These are phyloP conservation scores for Pseudogymnoascus sp. DNA, from an alignment of 2,329 filamentous ascomycete species.

Conservation along the genomic window DNA sequence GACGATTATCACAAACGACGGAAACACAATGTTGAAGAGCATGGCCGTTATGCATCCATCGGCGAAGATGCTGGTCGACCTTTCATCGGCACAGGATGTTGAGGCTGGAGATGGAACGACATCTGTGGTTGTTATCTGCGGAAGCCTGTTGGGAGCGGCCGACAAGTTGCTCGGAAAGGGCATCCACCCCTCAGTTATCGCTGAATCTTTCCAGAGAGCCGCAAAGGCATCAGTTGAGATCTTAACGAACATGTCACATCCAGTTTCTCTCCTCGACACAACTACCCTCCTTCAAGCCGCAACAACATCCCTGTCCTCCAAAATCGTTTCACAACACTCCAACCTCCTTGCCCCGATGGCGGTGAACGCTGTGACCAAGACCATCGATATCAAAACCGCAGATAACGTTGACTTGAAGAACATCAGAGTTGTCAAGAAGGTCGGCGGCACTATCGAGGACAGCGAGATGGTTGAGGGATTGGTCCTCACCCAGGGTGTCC, in stretches of 20 bases:
- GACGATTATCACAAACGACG: conserved; percentile 98
- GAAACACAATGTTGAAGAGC: conserved; percentile 97
- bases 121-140: conserved; percentile 95
- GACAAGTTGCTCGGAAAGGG: conserved; percentile 86
- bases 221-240: conserved; percentile 81
- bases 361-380: conserved; percentile 90
- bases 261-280: conserved; percentile 81
- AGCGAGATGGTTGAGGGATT: conserved; percentile 94
- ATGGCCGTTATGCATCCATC: conserved; percentile 99
- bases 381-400: conserved; percentile 90
- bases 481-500: conserved; percentile 82
- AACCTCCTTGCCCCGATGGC: conserved; percentile 95
- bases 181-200: conserved; percentile 96
- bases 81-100: conserved; percentile 94
- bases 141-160: conserved; percentile 86
- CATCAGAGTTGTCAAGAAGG: conserved; percentile 95
- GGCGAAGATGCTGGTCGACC: conserved; percentile 96
- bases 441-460: conserved; percentile 95
- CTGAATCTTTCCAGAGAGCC: conserved; percentile 93
- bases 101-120: conserved; percentile 98
- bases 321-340: conserved; percentile 97
- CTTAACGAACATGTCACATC: conserved; percentile 91
- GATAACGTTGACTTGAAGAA: conserved; percentile 96
- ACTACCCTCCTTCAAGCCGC: conserved; percentile 89
- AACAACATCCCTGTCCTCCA: conserved; percentile 93